A percentile compares a stretch with the other conserved stretches of the same genome.
Conservation (phyloP, 441 rosid species). For the Aquilaria agallochum region DNA sequence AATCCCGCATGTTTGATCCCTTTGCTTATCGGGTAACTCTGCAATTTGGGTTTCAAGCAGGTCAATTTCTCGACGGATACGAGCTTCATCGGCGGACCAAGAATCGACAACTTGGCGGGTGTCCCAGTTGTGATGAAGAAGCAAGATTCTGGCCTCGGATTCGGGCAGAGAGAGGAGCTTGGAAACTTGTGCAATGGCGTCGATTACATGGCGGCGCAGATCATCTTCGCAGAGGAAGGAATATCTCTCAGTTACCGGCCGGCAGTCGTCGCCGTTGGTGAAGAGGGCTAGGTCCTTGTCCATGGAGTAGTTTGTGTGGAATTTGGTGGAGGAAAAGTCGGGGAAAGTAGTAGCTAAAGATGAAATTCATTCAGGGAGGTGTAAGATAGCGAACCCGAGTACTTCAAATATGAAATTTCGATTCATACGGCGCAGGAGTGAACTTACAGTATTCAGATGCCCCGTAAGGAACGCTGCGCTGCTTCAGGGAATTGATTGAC, state of each 20-base stretch:
- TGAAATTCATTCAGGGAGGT: too few relatives aligned
- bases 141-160: slow-evolving; percentile 29
- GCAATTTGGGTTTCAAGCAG: slow-evolving; percentile 7
- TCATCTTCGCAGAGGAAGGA: slow-evolving; percentile 30
- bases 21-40: slow-evolving; percentile 3
- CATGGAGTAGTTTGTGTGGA: too few relatives aligned
- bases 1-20: slow-evolving; percentile 29
- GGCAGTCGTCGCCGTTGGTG: too few relatives aligned
- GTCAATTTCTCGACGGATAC: slow-evolving; percentile 11
- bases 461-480: too few relatives aligned
- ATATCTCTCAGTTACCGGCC: not conserved
- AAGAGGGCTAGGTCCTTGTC: too few relatives aligned
- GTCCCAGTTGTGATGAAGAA: slow-evolving; percentile 35
- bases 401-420: too few relatives aligned
- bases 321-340: too few relatives aligned
- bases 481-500: too few relatives aligned
- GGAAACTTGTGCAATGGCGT: slow-evolving; percentile 24
- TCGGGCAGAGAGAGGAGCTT: slow-evolving; percentile 25
- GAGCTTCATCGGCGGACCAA: slow-evolving; percentile 13
- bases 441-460: too few relatives aligned
- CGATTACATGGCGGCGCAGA: slow-evolving; percentile 21
- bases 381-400: too few relatives aligned
- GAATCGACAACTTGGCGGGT: slow-evolving; percentile 6
- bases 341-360: too few relatives aligned
- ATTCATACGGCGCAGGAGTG: too few relatives aligned